Conservation (phyloP, 2,329 filamentous ascomycete species). For the Lachnellula hyalina region DNA sequence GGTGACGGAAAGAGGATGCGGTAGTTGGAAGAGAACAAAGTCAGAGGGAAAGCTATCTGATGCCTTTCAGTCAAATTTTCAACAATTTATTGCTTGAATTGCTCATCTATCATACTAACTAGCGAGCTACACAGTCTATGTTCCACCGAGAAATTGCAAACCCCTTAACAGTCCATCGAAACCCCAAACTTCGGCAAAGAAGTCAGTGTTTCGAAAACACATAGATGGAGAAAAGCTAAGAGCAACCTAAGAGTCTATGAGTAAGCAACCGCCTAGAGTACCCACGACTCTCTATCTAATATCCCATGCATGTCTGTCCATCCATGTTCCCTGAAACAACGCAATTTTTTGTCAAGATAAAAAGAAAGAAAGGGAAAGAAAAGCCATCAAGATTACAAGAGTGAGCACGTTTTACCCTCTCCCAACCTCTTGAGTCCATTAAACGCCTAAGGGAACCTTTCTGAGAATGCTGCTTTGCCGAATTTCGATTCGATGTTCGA, state of each 20-base stretch:
- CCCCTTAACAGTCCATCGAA: background rate
- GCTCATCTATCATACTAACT: slow-evolving; percentile 4
- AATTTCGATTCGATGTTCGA: background rate
- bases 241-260: background rate
- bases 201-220: background rate
- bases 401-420: slow-evolving; percentile 21
- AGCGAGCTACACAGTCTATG: slow-evolving; percentile 7
- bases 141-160: background rate
- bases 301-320: background rate
- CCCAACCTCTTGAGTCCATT: slow-evolving; percentile 19
- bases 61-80: background rate
- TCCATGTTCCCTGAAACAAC: slow-evolving; percentile 12
- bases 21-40: too few relatives aligned
- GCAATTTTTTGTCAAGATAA: slow-evolving; percentile 21
- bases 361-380: slow-evolving; percentile 14
- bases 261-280: background rate
- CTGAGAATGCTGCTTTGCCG: slow-evolving; percentile 23
- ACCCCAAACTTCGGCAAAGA: background rate
- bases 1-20: too few relatives aligned
- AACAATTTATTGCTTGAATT: background rate
- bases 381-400: slow-evolving; percentile 10
- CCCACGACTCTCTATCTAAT: slow-evolving; percentile 11
- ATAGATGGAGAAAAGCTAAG: background rate
- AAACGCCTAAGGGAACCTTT: slow-evolving; percentile 30
- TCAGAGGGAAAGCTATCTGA: too few relatives aligned